Conservation (phyloP, 2,329 filamentous ascomycete genomes). For the Colletotrichum gloeosporioides region DNA sequence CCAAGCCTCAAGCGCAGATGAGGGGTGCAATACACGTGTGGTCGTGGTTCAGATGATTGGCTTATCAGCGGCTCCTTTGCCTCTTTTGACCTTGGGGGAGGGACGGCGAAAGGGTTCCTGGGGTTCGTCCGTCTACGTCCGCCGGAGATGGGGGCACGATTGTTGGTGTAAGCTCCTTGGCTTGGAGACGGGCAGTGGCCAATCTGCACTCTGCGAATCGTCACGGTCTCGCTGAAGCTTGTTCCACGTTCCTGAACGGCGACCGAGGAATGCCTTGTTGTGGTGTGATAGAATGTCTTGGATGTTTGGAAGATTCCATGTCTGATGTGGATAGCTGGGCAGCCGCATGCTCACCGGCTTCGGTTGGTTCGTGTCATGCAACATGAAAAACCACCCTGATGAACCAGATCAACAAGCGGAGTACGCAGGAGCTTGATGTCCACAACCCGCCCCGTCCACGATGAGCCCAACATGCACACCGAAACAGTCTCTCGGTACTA, state of each 20-base stretch:
- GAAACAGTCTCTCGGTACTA: neutral
- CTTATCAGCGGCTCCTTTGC: conserved; percentile 18
- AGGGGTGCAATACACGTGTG: conserved; percentile 12
- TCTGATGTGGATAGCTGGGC: neutral
- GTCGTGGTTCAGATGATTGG: conserved; percentile 14
- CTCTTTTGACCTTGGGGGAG: neutral
- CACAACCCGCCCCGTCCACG: neutral
- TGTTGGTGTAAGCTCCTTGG: neutral
- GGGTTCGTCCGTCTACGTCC: neutral
- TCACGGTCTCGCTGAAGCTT: conserved; percentile 5
- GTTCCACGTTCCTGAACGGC: neutral
- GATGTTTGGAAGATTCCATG: neutral
- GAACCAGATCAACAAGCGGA: neutral
- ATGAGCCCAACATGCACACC: neutral
- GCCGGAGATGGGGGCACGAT: neutral
- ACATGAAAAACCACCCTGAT: neutral
- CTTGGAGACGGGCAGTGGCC: neutral
- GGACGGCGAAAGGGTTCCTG: neutral
- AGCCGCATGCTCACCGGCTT: neutral
- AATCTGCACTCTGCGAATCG: neutral
- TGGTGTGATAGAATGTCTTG: neutral
- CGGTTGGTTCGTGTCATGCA: neutral
- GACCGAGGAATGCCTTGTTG: neutral
- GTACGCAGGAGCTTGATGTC: neutral
- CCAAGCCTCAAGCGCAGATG: conserved; percentile 8